These are phyloP conservation scores for Boeremia lycopersici DNA, from an alignment of 2,329 filamentous ascomycete species.

Conservation along the genomic window DNA sequence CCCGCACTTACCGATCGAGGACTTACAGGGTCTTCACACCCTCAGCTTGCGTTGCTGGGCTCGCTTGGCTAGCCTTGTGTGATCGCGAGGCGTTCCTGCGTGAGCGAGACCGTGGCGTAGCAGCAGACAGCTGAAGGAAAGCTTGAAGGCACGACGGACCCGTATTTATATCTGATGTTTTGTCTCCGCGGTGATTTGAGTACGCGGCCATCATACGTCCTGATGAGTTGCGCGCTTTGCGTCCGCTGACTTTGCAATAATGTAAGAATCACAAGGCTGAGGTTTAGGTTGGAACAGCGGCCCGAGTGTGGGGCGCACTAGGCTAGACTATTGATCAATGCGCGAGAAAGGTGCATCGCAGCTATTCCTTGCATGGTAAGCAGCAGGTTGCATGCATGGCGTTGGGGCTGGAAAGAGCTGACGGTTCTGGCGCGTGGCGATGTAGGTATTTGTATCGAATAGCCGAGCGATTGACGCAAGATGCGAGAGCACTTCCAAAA, in stretches of 20 bases:
- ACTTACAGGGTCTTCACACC: slow-evolving; percentile 6
- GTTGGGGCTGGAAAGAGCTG: background rate
- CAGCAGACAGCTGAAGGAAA: slow-evolving; percentile 5
- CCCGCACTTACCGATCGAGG: background rate
- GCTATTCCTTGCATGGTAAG: background rate
- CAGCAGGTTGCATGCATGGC: background rate
- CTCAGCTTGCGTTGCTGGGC: background rate
- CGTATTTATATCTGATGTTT: background rate
- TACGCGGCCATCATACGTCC: background rate
- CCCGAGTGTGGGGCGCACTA: slow-evolving; percentile 8
- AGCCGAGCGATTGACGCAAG: background rate
- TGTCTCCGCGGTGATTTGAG: background rate
- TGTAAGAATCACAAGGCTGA: slow-evolving; percentile 2
- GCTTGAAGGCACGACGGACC: slow-evolving; percentile 9
- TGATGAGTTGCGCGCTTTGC: background rate
- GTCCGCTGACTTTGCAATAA: background rate
- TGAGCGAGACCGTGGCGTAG: slow-evolving; percentile 8
- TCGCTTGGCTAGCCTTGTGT: background rate
- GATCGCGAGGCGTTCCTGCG: slow-evolving; percentile 9
- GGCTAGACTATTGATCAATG: slow-evolving; percentile 12
- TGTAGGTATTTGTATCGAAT: too few relatives aligned
- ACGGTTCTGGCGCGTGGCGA: background rate
- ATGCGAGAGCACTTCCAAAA: background rate
- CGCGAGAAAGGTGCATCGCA: slow-evolving; percentile 8
- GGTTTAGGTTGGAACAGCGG: slow-evolving; percentile 5